Evolutionary conservation across 2,329 filamentous ascomycete species (phyloP).

Genomic region (Aaosphaeria pasadenensis): DNA sequence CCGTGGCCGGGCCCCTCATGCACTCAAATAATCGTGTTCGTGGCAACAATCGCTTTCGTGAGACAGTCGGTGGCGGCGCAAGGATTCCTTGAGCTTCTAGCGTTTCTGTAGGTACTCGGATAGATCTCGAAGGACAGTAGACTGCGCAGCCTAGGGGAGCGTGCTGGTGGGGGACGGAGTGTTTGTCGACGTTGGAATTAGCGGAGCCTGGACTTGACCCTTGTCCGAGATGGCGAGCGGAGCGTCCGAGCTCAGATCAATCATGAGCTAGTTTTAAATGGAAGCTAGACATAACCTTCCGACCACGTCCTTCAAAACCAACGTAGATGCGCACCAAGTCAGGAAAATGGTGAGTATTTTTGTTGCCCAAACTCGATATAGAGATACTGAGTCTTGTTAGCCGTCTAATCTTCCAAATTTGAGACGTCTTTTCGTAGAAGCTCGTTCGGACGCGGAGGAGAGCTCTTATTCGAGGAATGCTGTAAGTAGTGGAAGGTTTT

Average conservation of each 20-base stretch:
- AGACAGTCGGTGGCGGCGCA: conserved; percentile 1
- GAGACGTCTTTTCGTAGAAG: conserved; percentile 93
- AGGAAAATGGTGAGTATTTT: not conserved
- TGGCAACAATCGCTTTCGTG: not conserved
- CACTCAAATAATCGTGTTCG: conserved; percentile 11
- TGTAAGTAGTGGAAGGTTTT: conserved; percentile 46
- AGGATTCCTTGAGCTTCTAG: not conserved
- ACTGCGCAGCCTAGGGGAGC: not conserved
- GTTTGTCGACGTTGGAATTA: not conserved
- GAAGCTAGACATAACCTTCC: too few relatives aligned
- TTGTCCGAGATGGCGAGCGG: not conserved
- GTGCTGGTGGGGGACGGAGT: conserved; percentile 3
- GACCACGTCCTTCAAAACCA: too few relatives aligned
- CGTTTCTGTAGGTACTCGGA: not conserved
- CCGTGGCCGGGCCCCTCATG: conserved; percentile 34
- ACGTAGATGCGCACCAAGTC: not conserved
- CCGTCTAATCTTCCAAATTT: conserved; percentile 86
- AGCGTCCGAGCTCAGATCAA: not conserved
- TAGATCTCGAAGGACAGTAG: not conserved
- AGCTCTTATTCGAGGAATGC: conserved; percentile 91
- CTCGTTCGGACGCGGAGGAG: conserved; percentile 88
- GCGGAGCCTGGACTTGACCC: conserved; percentile 1
- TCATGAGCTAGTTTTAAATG: too few relatives aligned
- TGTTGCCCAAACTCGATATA: not conserved
- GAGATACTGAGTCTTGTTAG: conserved; percentile 18